phyloP scores from a whole-genome alignment of 2,329 filamentous ascomycete genomes.

The Tolypocladium amazonense region DNA sequence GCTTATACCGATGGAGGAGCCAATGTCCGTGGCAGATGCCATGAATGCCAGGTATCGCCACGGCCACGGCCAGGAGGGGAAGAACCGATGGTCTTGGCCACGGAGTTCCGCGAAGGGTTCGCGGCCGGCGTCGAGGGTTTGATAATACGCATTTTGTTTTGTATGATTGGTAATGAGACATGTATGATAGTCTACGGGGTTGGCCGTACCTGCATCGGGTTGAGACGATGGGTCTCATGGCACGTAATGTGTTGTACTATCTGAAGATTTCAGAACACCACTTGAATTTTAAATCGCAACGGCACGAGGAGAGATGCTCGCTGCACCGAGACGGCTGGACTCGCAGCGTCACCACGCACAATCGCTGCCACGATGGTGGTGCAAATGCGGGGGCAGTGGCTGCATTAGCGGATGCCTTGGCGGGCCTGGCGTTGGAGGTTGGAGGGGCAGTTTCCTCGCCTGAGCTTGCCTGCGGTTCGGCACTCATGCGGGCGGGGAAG shows the following conservation, averaged over 20 bases:
- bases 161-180: background rate
- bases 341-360: too few relatives aligned
- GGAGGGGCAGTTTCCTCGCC: too few relatives aligned
- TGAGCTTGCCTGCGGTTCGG: too few relatives aligned
- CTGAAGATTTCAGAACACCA: background rate
- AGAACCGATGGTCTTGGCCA: constrained; percentile 15
- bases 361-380: too few relatives aligned
- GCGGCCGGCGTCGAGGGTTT: constrained; percentile 15
- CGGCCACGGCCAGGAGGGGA: constrained; percentile 9
- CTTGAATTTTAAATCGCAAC: background rate
- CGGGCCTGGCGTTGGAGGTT: background rate
- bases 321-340: background rate
- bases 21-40: constrained; percentile 24
- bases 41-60: constrained; percentile 12
- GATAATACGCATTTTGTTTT: constrained; percentile 7
- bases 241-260: background rate
- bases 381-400: background rate
- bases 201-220: background rate
- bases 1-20: constrained; percentile 22
- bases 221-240: background rate
- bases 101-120: constrained; percentile 11
- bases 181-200: background rate
- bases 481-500: background rate
- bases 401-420: background rate
- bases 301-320: too few relatives aligned